A percentile compares a stretch with the other conserved stretches of the same genome.
Evolutionary conservation across 257 asterid species (phyloP).

Genomic region (Solanum infundibuliforme): DNA sequence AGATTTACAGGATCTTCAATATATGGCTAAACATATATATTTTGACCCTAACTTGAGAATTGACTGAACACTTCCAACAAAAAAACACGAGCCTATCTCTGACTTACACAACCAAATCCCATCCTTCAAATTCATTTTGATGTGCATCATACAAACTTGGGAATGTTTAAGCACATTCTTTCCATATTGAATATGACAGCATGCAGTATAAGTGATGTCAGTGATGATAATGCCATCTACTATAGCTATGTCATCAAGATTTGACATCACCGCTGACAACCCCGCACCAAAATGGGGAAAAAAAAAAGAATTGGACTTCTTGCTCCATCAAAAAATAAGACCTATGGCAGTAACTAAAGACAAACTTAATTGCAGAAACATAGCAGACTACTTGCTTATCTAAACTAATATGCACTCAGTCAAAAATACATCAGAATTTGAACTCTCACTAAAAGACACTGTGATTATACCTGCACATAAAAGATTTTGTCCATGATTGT

Average conservation of each 20-base stretch:
- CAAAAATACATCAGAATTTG: not conserved
- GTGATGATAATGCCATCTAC: not conserved
- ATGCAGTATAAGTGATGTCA: not conserved
- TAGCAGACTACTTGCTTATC: not conserved
- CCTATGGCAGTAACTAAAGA: not conserved
- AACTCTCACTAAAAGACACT: not conserved
- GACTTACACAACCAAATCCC: not conserved
- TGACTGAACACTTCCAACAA: not conserved
- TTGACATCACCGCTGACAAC: not conserved
- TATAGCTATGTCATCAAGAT: not conserved
- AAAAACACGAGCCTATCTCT: not conserved
- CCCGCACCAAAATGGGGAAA: not conserved
- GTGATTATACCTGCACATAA: conserved; percentile 54
- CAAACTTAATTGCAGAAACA: not conserved
- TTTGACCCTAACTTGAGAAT: not conserved
- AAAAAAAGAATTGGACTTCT: not conserved
- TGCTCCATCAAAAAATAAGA: not conserved
- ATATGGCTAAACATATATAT: not conserved
- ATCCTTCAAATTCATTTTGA: not conserved
- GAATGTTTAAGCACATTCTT: not conserved
- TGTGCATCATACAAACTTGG: not conserved
- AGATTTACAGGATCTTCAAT: not conserved
- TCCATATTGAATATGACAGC: not conserved
- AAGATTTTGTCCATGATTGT: conserved; percentile 67
- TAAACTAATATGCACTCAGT: not conserved